Evolutionary conservation across 345 rosid species (phyloP), one percentile per base, ranked within the genome.

Genomic region (Trapa incisa): DNA sequence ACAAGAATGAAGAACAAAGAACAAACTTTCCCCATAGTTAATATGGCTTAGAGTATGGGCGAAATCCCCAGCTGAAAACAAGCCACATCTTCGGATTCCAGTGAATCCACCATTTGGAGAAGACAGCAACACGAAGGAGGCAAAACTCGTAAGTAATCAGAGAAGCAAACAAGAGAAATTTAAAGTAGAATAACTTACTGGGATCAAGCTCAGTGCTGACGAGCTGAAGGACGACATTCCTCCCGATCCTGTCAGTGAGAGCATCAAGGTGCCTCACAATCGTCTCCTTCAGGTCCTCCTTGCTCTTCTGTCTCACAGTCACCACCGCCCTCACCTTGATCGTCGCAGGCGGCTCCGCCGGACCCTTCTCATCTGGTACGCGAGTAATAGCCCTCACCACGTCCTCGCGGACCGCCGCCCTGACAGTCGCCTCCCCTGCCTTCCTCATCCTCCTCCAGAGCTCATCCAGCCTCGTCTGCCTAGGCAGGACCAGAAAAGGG

Each of bases 151-250:
- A 11, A 11, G 13, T 7, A 11, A 45, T 11, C 48, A 45, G 56
- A 15, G 56, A 57, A 16, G 52, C 47, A 63, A 29, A 37, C 14
- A 60, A 43, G 8, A 50, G 47, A 53, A 64, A 32, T 22, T 29
- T 33, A 33, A 48, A 37, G 50, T 3, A 10, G 63, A 29, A 6
- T 5, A 4, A 73, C 89, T 87, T 84, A 95, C 99, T 95, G 39
- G 93, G 96, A 82, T 94, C 96, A 74, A 85, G 42, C 67, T 91
- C 85, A 4, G 82, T 87, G 78, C 96, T 87, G 66, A 91, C 69
- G 66, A 94, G 95, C 84, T 89, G 85, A 82, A 94, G 79, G 16
- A 84, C 89, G 35, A 94, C 89, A 69, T 87, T 94, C 77, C 88
- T 75, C 32, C 99, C 97, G 66, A 94, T 78, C 74, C 73, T 83